Evolutionary conservation across 257 asterid species (phyloP).

Genomic region (Gentiana straminea): DNA sequence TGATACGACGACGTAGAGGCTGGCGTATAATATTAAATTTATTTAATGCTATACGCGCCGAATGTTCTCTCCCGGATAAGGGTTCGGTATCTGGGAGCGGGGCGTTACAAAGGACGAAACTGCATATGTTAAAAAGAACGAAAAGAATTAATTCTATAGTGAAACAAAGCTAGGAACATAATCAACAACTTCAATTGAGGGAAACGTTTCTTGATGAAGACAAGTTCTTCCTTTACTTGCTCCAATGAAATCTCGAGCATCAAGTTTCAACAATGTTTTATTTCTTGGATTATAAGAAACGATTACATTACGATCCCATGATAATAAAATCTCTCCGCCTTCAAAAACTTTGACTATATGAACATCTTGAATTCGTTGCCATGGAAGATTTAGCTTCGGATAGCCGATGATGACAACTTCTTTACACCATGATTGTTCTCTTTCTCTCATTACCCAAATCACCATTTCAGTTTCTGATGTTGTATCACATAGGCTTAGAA

Average conservation of each 20-base stretch:
- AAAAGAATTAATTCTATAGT: background rate
- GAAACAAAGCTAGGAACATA: slow-evolving; percentile 5
- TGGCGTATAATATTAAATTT: too few species aligned
- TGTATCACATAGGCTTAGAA: slow-evolving; percentile 22
- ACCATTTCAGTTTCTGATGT: slow-evolving; percentile 19
- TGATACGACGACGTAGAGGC: too few species aligned
- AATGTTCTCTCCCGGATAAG: too few species aligned
- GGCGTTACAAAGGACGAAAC: too few species aligned
- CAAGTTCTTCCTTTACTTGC: background rate
- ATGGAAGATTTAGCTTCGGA: too few species aligned
- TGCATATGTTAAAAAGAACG: too few species aligned
- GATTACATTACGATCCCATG: slow-evolving; percentile 3
- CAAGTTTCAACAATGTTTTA: slow-evolving; percentile 4
- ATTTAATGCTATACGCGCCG: too few species aligned
- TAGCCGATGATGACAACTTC: slow-evolving; percentile 11
- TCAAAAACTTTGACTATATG: slow-evolving; percentile 6
- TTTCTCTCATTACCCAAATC: slow-evolving; percentile 42
- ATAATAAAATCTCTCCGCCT: slow-evolving; percentile 11
- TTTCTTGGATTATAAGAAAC: slow-evolving; percentile 6
- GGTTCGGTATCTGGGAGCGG: too few species aligned
- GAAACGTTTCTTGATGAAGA: background rate
- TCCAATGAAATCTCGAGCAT: slow-evolving; percentile 2
- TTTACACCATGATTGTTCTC: slow-evolving; percentile 28
- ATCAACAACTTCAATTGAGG: slow-evolving; percentile 1
- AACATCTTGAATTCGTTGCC: slow-evolving; percentile 4